phyloP scores from a whole-genome alignment of 192 early-diverging fungal genomes.

The Backusella australiensis region DNA sequence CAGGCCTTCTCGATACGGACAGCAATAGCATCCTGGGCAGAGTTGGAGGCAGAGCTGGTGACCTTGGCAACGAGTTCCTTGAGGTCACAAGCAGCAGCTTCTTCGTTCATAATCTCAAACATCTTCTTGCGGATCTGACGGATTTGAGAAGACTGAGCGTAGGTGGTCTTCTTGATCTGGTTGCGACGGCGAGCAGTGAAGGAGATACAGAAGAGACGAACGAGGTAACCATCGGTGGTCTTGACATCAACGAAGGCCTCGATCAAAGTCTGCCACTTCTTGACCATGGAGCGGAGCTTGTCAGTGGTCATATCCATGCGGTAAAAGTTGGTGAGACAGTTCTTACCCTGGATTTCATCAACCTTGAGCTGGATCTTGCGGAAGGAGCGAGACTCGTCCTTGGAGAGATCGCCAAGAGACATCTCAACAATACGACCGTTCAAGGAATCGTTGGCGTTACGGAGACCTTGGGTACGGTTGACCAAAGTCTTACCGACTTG shows the following conservation, averaged over 20 bases:
- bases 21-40: slow-evolving; percentile 84
- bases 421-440: slow-evolving; percentile 97
- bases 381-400: slow-evolving; percentile 89
- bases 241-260: slow-evolving; percentile 99
- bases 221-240: slow-evolving; percentile 99
- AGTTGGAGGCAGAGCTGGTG: slow-evolving; percentile 55
- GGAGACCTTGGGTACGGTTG: slow-evolving; percentile 99
- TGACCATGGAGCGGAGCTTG: slow-evolving; percentile 99
- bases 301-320: slow-evolving; percentile 99
- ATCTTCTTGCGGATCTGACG: slow-evolving; percentile 99
- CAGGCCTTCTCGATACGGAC: slow-evolving; percentile 96
- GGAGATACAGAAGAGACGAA: slow-evolving; percentile 96
- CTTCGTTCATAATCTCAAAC: slow-evolving; percentile 95
- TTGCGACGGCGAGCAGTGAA: slow-evolving; percentile 93
- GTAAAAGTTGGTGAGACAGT: too few relatives aligned
- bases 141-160: slow-evolving; percentile 96
- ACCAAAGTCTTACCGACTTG: slow-evolving; percentile 98
- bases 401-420: slow-evolving; percentile 95
- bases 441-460: slow-evolving; percentile 94
- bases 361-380: slow-evolving; percentile 94
- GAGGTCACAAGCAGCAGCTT: slow-evolving; percentile 84
- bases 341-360: too few relatives aligned
- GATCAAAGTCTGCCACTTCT: slow-evolving; percentile 99
- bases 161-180: slow-evolving; percentile 98
- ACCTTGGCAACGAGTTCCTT: slow-evolving; percentile 96